Evolutionary conservation across 352 stramenopile species (phyloP).

Genomic region (Pythium brachiatum): DNA sequence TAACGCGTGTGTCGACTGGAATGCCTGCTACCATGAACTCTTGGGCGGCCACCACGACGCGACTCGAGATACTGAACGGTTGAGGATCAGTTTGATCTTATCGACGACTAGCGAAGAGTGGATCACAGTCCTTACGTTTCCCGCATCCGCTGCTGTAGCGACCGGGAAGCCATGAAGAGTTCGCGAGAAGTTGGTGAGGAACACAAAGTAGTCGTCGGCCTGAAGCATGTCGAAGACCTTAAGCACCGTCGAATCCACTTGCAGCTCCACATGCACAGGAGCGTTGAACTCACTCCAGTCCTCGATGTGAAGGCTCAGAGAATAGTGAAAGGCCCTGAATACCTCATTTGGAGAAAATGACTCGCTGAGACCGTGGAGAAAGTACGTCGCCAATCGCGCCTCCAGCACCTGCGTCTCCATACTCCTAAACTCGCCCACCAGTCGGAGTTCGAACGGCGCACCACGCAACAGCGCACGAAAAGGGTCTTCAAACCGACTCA

Average conservation of each 20-base stretch:
- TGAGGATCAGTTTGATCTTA: neutral
- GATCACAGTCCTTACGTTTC: no score
- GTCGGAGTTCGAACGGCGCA: no score
- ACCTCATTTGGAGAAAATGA: neutral
- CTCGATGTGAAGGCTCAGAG: neutral
- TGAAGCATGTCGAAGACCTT: neutral
- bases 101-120: constrained; percentile 2
- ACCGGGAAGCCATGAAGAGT: neutral
- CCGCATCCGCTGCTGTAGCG: no score
- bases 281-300: neutral
- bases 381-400: no score
- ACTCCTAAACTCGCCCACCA: no score
- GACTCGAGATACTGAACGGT: constrained; percentile 17
- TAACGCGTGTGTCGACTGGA: neutral
- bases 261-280: neutral
- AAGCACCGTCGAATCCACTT: neutral
- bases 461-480: no score
- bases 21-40: constrained; percentile 3
- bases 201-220: constrained; percentile 8
- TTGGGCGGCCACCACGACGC: constrained; percentile 11
- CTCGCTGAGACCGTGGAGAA: neutral
- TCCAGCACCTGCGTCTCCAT: no score
- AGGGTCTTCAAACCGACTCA: no score
- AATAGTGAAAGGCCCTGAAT: neutral
- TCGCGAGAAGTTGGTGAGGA: neutral